These are phyloP conservation scores for Malassezia dermatis DNA, from an alignment of 1,284 basidiomycete genomes.

Conservation along the genomic window DNA sequence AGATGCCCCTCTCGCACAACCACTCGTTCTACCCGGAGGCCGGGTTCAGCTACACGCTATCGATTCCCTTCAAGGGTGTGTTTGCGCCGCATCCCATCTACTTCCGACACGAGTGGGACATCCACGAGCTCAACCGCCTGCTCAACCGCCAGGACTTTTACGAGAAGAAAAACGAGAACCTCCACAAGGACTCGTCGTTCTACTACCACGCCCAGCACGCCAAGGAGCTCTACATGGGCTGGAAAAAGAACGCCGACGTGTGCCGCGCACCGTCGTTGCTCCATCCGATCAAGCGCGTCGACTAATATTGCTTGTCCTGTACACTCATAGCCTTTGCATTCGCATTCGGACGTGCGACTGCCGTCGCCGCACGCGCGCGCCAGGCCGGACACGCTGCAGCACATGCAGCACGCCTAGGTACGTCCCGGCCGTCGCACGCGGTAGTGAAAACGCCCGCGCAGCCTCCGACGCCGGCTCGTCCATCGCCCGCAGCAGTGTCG, in stretches of 20 bases:
- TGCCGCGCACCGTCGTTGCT: constrained; percentile 44
- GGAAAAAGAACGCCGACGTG: constrained; percentile 43
- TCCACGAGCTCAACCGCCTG: constrained; percentile 36
- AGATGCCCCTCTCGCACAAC: constrained; percentile 37
- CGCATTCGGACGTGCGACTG: background rate
- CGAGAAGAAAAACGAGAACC: constrained; percentile 46
- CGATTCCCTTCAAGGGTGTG: constrained; percentile 47
- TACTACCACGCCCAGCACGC: constrained; percentile 45
- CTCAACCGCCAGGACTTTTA: constrained; percentile 47
- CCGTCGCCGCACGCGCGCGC: background rate
- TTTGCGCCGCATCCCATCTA: constrained; percentile 47
- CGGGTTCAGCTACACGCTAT: constrained; percentile 45
- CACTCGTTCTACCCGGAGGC: constrained; percentile 46
- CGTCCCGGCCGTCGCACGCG: constrained; percentile 1
- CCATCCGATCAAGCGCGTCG: constrained; percentile 45
- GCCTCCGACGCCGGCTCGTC: background rate
- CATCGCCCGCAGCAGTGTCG: constrained; percentile 5
- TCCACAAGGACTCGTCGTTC: constrained; percentile 45
- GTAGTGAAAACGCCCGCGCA: background rate
- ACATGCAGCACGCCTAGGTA: constrained; percentile 14
- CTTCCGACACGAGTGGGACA: constrained; percentile 46
- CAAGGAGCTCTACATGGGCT: constrained; percentile 45
- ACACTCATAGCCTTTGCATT: background rate
- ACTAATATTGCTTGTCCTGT: constrained; percentile 3
- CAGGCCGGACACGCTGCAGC: background rate